Conservation (phyloP, 495 filamentous ascomycete genomes). For the Lepraria neglecta region DNA sequence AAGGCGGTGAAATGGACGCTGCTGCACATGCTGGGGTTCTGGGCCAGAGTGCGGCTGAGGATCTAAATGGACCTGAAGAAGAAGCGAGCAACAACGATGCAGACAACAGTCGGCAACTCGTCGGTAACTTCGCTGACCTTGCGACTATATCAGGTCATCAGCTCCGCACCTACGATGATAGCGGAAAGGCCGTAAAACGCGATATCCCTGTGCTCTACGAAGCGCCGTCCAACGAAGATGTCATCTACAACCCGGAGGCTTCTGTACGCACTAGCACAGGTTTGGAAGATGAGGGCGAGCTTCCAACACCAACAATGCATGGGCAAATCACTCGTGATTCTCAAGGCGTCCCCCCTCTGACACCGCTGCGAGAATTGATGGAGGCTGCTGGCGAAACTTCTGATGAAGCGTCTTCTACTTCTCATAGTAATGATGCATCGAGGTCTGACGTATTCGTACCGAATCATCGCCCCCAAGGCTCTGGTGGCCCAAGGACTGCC, state of each 20-base stretch:
- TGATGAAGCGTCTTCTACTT: conserved; percentile 31
- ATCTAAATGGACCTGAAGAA: conserved; percentile 3
- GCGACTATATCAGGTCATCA: conserved; percentile 30
- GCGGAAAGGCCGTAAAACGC: conserved; percentile 20
- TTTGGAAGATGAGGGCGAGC: conserved; percentile 9
- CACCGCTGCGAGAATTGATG: conserved; percentile 34
- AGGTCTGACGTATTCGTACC: conserved; percentile 1
- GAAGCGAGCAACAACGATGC: conserved; percentile 1
- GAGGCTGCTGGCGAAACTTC: conserved; percentile 33
- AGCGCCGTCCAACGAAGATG: conserved; percentile 17
- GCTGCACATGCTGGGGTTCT: not conserved
- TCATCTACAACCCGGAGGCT: conserved; percentile 17
- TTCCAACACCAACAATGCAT: conserved; percentile 6
- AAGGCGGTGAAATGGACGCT: conserved; percentile 4
- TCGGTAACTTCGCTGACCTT: conserved; percentile 30
- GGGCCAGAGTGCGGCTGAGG: not conserved
- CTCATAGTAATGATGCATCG: conserved; percentile 16
- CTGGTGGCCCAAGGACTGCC: not conserved
- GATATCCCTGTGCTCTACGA: conserved; percentile 23
- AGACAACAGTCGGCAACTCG: conserved; percentile 20
- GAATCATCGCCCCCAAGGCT: conserved; percentile 8
- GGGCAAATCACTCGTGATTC: not conserved
- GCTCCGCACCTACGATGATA: conserved; percentile 22
- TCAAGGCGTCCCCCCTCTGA: conserved; percentile 31
- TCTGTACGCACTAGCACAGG: conserved; percentile 11